Conservation (phyloP, 345 rosid species). For the Brassica rapa region DNA sequence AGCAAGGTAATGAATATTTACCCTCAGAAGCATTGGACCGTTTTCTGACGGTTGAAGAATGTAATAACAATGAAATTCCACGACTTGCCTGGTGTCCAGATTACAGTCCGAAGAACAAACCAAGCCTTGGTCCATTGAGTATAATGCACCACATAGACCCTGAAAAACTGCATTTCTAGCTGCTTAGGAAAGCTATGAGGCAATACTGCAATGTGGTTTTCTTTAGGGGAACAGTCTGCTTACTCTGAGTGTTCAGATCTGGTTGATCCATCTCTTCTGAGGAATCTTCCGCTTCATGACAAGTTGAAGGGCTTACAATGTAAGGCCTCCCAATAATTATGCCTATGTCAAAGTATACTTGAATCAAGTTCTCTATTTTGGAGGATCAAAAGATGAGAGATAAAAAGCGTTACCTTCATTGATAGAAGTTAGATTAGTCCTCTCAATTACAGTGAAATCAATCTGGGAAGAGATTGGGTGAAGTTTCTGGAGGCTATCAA, state of each 20-base stretch:
- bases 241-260: conserved; percentile 72
- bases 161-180: conserved; percentile 60
- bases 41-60: conserved; percentile 84
- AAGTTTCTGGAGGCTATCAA: conserved; percentile 47
- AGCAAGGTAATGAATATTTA: conserved; percentile 31
- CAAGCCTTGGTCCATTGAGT: conserved; percentile 79
- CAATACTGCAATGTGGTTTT: background rate
- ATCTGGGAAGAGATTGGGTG: conserved; percentile 54
- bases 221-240: conserved; percentile 30
- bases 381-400: background rate
- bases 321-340: conserved; percentile 64
- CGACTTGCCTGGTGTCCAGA: conserved; percentile 58
- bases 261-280: conserved; percentile 62
- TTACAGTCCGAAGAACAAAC: conserved; percentile 72
- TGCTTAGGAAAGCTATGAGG: conserved; percentile 21
- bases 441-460: conserved; percentile 62
- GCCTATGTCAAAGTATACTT: conserved; percentile 46
- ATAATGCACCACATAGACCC: conserved; percentile 71
- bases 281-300: conserved; percentile 57
- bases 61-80: conserved; percentile 67
- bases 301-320: conserved; percentile 68
- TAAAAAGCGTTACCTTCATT: conserved; percentile 62
- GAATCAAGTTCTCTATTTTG: conserved; percentile 6
- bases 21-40: conserved; percentile 95
- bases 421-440: conserved; percentile 66